Base-by-base conservation (phyloP, 495 filamentous ascomycete species). In the Talaromyces trachyspermus region DNA sequence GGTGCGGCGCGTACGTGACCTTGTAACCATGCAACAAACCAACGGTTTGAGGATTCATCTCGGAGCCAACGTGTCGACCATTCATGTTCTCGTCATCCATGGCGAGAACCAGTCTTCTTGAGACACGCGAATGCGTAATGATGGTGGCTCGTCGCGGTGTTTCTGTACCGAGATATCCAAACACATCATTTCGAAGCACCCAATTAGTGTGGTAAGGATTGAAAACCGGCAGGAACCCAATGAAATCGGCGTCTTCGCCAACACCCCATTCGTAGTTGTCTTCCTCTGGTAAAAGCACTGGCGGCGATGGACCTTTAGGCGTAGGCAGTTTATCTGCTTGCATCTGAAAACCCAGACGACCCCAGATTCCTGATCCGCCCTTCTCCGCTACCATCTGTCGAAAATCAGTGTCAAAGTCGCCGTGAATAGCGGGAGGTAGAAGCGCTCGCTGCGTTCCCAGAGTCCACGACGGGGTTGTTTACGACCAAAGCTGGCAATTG, bases 371-470 rank as follows among this genome's bases (percentile, higher is more conserved):
- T 12, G 52, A 58, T 11, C 72, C 56, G 10, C 62, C 57, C 0
- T 60, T 62, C 25, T 73, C 61, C 9, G 60, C 55, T 6, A 69
- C 68, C 5, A 84, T 66, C 23, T 65, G 70, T 30, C 60, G 54
- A 0, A 72, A 70, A 53, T 82, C 84, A 4, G 72, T 66, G 39
- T 75, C 62, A 55, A 75, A 84, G 25, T 61, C 62, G 10, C 83
- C 82, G 54, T 89, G 80, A 17, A 75, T 56, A 2, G 66, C 68
- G 1, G 82, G 19, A 87, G 77, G 51, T 85, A 90, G 61, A 78
- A 87, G 25, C 82, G 77, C 37, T 81, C 77, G 53, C 79, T 86
- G 19, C 84, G 77, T 50, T 90, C 86, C 85, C 84, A 88, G 5
- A 87, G 63, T 15, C 78, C 76, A 50, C 80, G 80, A 18, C 86